Evolutionary conservation across 2,329 filamentous ascomycete species (phyloP).

Genomic region (Rutstroemia sp.): DNA sequence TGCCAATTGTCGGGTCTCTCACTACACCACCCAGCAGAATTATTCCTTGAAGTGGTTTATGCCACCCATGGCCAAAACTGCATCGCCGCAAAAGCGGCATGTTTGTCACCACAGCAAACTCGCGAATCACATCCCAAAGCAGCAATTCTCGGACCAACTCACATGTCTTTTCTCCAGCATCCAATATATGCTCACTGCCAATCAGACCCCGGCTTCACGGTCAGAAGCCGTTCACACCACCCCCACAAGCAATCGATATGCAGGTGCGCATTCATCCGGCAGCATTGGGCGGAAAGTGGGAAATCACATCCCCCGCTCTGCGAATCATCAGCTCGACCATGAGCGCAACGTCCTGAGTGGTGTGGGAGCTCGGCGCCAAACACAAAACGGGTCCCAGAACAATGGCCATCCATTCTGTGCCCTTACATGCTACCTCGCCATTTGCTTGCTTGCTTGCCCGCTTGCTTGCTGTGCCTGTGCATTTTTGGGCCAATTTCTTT

Average conservation of each 20-base stretch:
- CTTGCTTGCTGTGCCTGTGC: neutral
- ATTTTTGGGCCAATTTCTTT: too few relatives aligned
- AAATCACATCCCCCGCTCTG: slow-evolving; percentile 7
- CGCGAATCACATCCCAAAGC: slow-evolving; percentile 2
- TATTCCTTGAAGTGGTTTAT: too few relatives aligned
- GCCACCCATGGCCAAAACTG: too few relatives aligned
- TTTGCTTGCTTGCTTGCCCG: neutral
- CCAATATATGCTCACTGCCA: neutral
- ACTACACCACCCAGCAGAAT: too few relatives aligned
- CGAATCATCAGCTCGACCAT: slow-evolving; percentile 2
- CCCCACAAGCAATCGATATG: neutral
- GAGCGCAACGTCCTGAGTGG: neutral
- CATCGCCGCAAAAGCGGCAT: neutral
- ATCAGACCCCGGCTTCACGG: neutral
- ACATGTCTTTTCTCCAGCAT: neutral
- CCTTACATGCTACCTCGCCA: neutral
- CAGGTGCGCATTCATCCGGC: too few relatives aligned
- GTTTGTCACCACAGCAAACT: neutral
- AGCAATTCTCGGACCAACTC: neutral
- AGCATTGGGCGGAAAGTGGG: neutral
- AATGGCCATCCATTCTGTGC: neutral
- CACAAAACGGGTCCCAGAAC: neutral
- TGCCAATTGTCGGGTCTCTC: too few relatives aligned
- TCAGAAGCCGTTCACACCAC: neutral
- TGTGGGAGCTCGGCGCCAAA: slow-evolving; percentile 2